phyloP scores from a whole-genome alignment of 164 flowering plant genomes.

The Vitis rotundifolia region DNA sequence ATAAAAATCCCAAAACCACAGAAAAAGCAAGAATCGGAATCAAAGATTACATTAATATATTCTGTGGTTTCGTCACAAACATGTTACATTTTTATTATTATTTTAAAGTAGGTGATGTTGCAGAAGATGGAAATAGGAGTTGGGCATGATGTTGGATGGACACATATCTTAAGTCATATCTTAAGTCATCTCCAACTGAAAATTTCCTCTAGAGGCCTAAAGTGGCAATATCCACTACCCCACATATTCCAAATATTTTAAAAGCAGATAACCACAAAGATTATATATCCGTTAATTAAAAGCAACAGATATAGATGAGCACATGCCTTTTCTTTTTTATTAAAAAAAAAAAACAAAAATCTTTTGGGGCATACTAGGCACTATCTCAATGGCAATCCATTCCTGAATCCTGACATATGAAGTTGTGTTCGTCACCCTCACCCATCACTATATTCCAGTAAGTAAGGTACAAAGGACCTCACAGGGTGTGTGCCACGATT shows the following conservation, averaged over 20 bases:
- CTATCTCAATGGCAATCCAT: neutral
- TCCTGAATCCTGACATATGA: neutral
- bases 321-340: slow-evolving; percentile 9
- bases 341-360: no score
- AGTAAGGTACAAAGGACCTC: no score
- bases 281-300: neutral
- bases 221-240: slow-evolving; percentile 8
- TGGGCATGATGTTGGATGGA: slow-evolving; percentile 19
- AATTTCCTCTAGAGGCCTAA: slow-evolving; percentile 9
- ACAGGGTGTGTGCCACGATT: no score
- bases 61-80: slow-evolving; percentile 10
- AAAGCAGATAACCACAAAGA: slow-evolving; percentile 10
- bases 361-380: slow-evolving; percentile 9
- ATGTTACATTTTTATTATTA: slow-evolving; percentile 4
- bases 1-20: neutral
- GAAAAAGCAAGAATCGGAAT: slow-evolving; percentile 14
- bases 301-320: neutral
- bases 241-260: neutral
- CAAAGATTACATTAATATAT: slow-evolving; percentile 8
- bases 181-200: slow-evolving; percentile 15
- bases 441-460: neutral
- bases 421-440: neutral
- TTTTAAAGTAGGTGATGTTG: neutral
- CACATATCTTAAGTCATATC: slow-evolving; percentile 4
- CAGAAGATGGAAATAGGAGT: neutral